Evolutionary conservation across 2,329 filamentous ascomycete species (phyloP).

Genomic region (Aspergillus tubingensis): DNA sequence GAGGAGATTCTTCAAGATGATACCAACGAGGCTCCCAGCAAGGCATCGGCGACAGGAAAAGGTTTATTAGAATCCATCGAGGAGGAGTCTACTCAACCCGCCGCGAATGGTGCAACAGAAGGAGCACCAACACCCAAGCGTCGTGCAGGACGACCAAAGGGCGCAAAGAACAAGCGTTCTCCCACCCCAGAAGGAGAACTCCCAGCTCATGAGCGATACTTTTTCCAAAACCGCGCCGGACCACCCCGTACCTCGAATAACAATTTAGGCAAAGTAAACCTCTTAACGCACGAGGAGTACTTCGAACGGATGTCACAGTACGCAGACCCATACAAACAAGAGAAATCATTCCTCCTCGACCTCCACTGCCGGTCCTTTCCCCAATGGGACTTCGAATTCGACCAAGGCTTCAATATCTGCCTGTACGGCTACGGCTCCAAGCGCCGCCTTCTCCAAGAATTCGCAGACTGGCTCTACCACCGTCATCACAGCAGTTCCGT

Average conservation of each 20-base stretch:
- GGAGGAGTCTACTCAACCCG: constrained; percentile 35
- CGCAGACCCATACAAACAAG: constrained; percentile 67
- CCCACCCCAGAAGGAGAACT: constrained; percentile 80
- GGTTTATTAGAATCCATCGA: constrained; percentile 36
- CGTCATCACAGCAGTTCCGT: constrained; percentile 26
- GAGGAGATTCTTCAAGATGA: constrained; percentile 64
- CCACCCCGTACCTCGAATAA: constrained; percentile 83
- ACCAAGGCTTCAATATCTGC: constrained; percentile 83
- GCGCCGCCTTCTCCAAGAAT: constrained; percentile 69
- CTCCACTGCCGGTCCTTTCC: constrained; percentile 80
- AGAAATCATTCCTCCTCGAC: constrained; percentile 70
- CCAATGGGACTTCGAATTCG: constrained; percentile 90
- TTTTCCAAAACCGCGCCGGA: constrained; percentile 85
- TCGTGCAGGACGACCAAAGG: constrained; percentile 58
- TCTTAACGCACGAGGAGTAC: constrained; percentile 91
- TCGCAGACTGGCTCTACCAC: constrained; percentile 70
- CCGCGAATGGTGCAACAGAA: constrained; percentile 45
- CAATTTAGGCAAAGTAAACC: constrained; percentile 69
- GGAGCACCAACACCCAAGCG: constrained; percentile 55
- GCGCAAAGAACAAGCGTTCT: constrained; percentile 62
- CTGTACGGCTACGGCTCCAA: constrained; percentile 94
- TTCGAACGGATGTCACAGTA: constrained; percentile 68
- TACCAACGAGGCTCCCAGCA: constrained; percentile 27
- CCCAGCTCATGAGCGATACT: constrained; percentile 87
- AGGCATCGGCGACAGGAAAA: constrained; percentile 25